Base-by-base conservation (phyloP, 495 filamentous ascomycete genomes). In the Xylaria flabelliformis region DNA sequence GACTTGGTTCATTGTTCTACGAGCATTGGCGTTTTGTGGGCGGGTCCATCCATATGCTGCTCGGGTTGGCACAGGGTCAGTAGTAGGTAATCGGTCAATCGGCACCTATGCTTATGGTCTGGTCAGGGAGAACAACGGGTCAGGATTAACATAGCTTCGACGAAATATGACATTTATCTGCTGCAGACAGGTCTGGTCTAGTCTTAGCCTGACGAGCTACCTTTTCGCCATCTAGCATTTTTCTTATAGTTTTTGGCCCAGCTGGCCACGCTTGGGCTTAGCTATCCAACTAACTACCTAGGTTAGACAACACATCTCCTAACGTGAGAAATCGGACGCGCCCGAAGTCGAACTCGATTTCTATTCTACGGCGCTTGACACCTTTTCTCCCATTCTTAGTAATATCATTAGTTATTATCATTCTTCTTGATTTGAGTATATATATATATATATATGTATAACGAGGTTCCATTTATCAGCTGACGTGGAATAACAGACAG, bases 11-110 rank as follows among this genome's bases (percentile, higher is more conserved):
- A 67, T 67, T 34, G 50, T 71, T 71, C 61, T 65, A 36, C 73
- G 72, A 76, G 76, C 70, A 77, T 72, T 72, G 74, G 77, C 77
- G 79, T 80, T 75, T 71, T 71, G 53, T 56, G 44, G 61, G 39
- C 36, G 39, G 69, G 69, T 48, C 48, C 21, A 58, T 42, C 48
- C 21, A 58, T 42, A 50, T 71, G 36, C 48, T 65, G 50, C 62
- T 65, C 29, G 55, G 61, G 12, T 71, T 65, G 61, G 69, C 50
- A 36, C 36, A 42, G 48, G 36, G 62, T 71, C n/a, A 58, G 44
- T 39, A 65, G 69, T 29, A 29, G 61, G 59, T 29, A 32, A 39
- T 39, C 36, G 8, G 36, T 21, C 13, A 24, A 26, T 3, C 3
- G 34, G 61, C 36, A 39, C 3, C 48, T 21, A 29, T 44, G 51